phyloP scores from a whole-genome alignment of 2,329 filamentous ascomycete genomes.

The Fusarium sp. region DNA sequence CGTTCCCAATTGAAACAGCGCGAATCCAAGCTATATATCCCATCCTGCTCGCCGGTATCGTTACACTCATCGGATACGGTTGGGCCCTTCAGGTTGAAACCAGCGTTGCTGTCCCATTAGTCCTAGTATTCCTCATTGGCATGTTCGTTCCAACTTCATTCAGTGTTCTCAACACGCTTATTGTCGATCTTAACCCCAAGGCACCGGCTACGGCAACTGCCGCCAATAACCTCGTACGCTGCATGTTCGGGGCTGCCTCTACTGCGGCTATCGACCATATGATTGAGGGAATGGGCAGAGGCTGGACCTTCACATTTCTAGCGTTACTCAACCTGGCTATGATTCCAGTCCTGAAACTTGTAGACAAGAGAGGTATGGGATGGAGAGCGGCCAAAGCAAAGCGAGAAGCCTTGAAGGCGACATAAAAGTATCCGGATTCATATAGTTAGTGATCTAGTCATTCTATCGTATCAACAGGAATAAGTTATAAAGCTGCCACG shows the following conservation, averaged over 20 bases:
- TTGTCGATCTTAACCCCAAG: constrained; percentile 71
- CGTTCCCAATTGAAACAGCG: constrained; percentile 66
- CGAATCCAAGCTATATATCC: constrained; percentile 66
- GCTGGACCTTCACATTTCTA: constrained; percentile 72
- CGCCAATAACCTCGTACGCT: constrained; percentile 72
- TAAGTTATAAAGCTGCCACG: constrained; percentile 67
- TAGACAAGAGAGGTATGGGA: constrained; percentile 60
- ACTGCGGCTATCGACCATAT: constrained; percentile 70
- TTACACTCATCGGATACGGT: constrained; percentile 65
- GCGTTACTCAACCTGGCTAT: constrained; percentile 61
- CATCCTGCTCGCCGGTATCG: constrained; percentile 64
- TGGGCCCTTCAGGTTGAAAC: constrained; percentile 65
- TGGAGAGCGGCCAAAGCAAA: constrained; percentile 64
- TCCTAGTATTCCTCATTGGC: constrained; percentile 67
- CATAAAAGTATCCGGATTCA: not conserved
- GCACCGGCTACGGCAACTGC: constrained; percentile 71
- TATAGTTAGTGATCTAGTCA: constrained; percentile 5
- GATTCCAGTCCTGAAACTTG: constrained; percentile 61
- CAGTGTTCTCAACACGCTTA: constrained; percentile 70
- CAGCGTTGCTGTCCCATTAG: constrained; percentile 65
- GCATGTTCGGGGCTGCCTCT: constrained; percentile 67
- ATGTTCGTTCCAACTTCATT: constrained; percentile 70
- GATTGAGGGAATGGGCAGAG: constrained; percentile 66
- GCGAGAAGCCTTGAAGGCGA: constrained; percentile 44
- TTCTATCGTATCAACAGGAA: constrained; percentile 14